Base-by-base conservation (phyloP, 495 filamentous ascomycete species). In the Emericellopsis terricola region DNA sequence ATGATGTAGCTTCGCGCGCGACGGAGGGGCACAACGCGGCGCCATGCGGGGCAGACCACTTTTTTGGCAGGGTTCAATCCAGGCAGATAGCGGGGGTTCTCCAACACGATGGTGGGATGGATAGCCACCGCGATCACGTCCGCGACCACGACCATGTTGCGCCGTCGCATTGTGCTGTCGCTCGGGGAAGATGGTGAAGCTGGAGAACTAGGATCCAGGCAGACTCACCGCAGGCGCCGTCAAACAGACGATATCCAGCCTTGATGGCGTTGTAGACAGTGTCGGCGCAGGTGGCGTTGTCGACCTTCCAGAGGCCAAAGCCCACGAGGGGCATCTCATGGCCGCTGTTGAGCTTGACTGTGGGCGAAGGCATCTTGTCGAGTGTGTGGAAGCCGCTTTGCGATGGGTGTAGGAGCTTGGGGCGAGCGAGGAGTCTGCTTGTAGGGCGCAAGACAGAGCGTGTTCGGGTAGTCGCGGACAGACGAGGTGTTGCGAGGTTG, bases 181-280 rank as follows among this genome's bases (percentile, higher is more conserved):
- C 28, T 30, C 28, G 5, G 28, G 9, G 9, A 7, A 14, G 8
- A 14, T 11, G 10, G 28, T 8, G 8, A 14, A 15, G 8, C 8
- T 16, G 28, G 10, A 14, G 28, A 15, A 27, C n/a, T 8, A n/a
- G 8, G n/a, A 27, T 27, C 8, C 7, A 27, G 23, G 8, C 7
- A 24, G 4, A 62, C 67, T 43, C 65, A 86, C 81, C 83, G 51
- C 73, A 81, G 38, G 83, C 83, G 42, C 83, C 83, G 42, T 92
- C 83, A 41, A 91, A 82, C 23, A 86, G 65, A 38, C 83, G 68
- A 61, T 92, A 92, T 17, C 83, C 83, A 19, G 71, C 60, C 59
- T 89, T 89, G 64, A 92, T 87, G 46, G 83, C 83, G 38, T 85
- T 71, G 62, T 91, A 89, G 43, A 92, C 74, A 43, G 70, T 73